Conservation (phyloP, 371 early-diverging fungal species). For the Mucor racemosus region DNA sequence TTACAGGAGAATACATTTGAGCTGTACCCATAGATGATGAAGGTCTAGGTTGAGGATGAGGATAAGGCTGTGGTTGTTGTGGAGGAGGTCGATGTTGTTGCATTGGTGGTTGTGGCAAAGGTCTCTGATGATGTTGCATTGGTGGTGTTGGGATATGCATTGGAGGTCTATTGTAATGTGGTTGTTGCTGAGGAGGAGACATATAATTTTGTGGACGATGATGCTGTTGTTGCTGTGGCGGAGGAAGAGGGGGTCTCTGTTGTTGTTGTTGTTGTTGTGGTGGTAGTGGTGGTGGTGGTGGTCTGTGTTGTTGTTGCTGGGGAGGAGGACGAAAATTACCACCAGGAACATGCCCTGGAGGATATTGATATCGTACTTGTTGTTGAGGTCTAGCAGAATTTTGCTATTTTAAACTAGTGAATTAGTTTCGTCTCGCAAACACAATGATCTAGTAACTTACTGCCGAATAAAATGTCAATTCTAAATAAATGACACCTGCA, state of each 20-base stretch:
- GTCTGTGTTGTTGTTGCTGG: slow-evolving; percentile 11
- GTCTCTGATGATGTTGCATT: slow-evolving; percentile 5
- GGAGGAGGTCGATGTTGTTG: slow-evolving; percentile 11
- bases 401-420: slow-evolving; percentile 6
- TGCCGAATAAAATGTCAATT: slow-evolving; percentile 43
- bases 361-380: slow-evolving; percentile 27
- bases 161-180: slow-evolving; percentile 9
- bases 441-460: slow-evolving; percentile 21
- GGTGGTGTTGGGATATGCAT: not conserved
- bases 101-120: slow-evolving; percentile 2
- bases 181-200: not conserved
- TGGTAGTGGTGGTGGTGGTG: slow-evolving; percentile 10
- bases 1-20: slow-evolving; percentile 6
- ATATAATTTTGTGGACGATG: not conserved
- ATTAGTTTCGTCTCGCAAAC: not conserved
- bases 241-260: not conserved
- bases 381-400: slow-evolving; percentile 23
- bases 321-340: slow-evolving; percentile 7
- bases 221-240: slow-evolving; percentile 6
- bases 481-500: slow-evolving; percentile 39
- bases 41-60: slow-evolving; percentile 22
- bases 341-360: slow-evolving; percentile 14
- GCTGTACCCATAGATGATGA: slow-evolving; percentile 17
- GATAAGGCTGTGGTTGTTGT: slow-evolving; percentile 4
- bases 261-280: slow-evolving; percentile 4